These are phyloP conservation scores for Geum urbanum DNA, from an alignment of 306 rosid genomes.

Conservation along the genomic window DNA sequence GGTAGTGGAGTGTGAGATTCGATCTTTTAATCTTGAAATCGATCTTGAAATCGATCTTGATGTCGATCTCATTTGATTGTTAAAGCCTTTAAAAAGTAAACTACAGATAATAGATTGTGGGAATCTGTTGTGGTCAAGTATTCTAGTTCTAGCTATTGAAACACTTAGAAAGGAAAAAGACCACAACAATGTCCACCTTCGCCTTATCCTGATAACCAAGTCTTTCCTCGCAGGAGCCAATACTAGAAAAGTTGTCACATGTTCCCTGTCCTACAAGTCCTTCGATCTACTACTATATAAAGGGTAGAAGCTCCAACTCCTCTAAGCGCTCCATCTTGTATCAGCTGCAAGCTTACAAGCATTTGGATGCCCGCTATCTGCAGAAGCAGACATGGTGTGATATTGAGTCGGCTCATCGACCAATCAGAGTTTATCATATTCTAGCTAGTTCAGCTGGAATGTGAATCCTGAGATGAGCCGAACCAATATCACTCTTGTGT, in stretches of 20 bases:
- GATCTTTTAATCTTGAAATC: conserved; percentile 2
- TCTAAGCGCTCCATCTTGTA: not conserved
- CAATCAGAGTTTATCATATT: not conserved
- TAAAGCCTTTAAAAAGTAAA: too few species aligned
- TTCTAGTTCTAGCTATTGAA: too few species aligned
- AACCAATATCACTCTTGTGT: conserved; percentile 79
- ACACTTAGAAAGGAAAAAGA: too few species aligned
- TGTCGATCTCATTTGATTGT: not conserved
- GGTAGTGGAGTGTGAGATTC: conserved; percentile 25
- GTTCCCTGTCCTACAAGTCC: not conserved
- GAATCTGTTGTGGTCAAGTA: too few species aligned
- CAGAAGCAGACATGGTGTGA: conserved; percentile 61
- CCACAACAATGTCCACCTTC: not conserved
- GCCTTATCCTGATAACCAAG: conserved; percentile 6
- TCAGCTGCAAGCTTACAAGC: not conserved
- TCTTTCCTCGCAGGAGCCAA: conserved; percentile 6
- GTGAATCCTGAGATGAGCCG: conserved; percentile 43
- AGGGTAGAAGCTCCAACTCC: not conserved
- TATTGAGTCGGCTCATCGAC: conserved; percentile 55
- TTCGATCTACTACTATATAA: not conserved
- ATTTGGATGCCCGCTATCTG: conserved; percentile 13
- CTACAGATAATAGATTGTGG: too few species aligned
- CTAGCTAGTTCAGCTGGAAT: not conserved
- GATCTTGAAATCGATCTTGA: conserved; percentile 10
- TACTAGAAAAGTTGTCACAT: not conserved